phyloP scores from a whole-genome alignment of 805 yeast genomes.

The Schwanniomyces yamadae region DNA sequence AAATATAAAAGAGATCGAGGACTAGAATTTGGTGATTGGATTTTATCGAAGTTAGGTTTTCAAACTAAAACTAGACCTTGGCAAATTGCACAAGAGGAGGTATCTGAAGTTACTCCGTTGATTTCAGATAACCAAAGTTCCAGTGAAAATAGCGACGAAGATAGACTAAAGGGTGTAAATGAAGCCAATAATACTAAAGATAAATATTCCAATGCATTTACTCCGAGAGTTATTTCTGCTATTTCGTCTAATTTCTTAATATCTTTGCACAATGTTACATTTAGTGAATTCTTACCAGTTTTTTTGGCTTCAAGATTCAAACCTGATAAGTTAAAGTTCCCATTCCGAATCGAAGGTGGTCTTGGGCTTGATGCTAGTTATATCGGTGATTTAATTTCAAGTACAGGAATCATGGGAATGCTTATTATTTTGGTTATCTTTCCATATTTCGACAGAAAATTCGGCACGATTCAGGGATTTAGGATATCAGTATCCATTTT shows the following conservation, averaged over 20 bases:
- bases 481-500: conserved; percentile 38
- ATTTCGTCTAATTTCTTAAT: conserved; percentile 39
- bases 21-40: conserved; percentile 36
- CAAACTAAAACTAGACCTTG: conserved; percentile 29
- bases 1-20: conserved; percentile 29
- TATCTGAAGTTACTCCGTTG: conserved; percentile 8
- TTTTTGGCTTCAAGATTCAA: conserved; percentile 41
- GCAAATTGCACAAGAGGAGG: conserved; percentile 8
- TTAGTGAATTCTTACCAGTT: conserved; percentile 56
- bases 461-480: conserved; percentile 46
- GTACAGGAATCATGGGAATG: conserved; percentile 55
- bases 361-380: conserved; percentile 45
- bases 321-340: conserved; percentile 38
- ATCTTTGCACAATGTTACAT: conserved; percentile 49
- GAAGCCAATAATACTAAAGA: not conserved
- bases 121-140: conserved; percentile 5
- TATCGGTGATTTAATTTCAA: conserved; percentile 51
- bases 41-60: conserved; percentile 25
- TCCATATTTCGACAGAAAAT: conserved; percentile 50
- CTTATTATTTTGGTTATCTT: conserved; percentile 48
- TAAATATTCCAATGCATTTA: conserved; percentile 22
- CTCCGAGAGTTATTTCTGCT: conserved; percentile 28
- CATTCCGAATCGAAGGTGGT: conserved; percentile 52
- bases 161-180: too few relatives aligned
- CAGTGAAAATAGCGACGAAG: conserved; percentile 4